Conservation (phyloP, 2,329 filamentous ascomycete species). For the Epichloe glyceriae region DNA sequence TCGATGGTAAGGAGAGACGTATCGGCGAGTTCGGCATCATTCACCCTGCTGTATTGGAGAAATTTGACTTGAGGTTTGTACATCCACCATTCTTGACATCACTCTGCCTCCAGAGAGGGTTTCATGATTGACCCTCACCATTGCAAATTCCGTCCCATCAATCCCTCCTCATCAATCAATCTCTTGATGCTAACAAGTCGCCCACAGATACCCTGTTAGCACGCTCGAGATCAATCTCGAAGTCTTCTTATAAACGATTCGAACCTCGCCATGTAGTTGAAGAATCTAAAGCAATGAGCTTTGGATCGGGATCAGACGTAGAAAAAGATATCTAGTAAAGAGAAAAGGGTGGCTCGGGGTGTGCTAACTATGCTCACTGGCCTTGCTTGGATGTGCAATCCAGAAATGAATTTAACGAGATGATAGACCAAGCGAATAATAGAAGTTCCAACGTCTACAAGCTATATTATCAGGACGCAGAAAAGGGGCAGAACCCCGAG, state of each 20-base stretch:
- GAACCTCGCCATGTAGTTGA: neutral
- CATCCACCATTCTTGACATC: neutral
- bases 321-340: too few species aligned
- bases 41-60: conserved; percentile 84
- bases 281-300: neutral
- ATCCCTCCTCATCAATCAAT: neutral
- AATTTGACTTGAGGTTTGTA: conserved; percentile 71
- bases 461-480: neutral
- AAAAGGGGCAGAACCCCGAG: neutral
- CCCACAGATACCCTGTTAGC: conserved; percentile 69
- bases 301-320: neutral
- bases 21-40: conserved; percentile 90
- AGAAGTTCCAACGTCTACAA: neutral
- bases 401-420: conserved; percentile 13
- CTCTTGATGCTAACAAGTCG: neutral
- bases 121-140: too few species aligned
- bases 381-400: neutral
- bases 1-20: conserved; percentile 58
- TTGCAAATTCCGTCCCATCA: neutral
- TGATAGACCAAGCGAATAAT: conserved; percentile 10
- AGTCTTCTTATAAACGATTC: conserved; percentile 58
- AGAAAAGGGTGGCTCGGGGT: neutral
- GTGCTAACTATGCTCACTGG: neutral
- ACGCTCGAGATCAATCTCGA: conserved; percentile 92
- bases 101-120: too few species aligned